Conservation (phyloP, 129 eudicot genomes). For the Mikania micrantha region DNA sequence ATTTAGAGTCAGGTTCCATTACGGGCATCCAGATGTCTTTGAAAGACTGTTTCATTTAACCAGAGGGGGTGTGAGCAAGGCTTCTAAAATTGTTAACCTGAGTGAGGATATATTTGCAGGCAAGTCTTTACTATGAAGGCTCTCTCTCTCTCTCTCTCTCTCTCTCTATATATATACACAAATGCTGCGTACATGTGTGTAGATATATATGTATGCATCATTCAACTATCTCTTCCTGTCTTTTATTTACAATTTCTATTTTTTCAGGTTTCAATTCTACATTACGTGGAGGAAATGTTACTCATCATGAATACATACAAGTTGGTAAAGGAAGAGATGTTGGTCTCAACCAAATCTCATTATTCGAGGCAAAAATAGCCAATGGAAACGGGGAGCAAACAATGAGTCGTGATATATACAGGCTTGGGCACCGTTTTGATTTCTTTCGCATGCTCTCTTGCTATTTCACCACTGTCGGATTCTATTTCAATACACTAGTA, state of each 20-base stretch:
- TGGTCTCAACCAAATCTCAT: conserved; percentile 90
- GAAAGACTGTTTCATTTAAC: conserved; percentile 92
- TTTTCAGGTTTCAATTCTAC: conserved; percentile 86
- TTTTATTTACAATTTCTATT: conserved; percentile 12
- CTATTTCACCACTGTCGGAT: conserved; percentile 85
- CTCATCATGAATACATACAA: conserved; percentile 98
- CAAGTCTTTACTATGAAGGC: conserved; percentile 18
- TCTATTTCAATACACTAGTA: conserved; percentile 86
- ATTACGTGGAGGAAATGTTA: conserved; percentile 86
- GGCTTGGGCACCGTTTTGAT: conserved; percentile 97
- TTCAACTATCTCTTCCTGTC: neutral
- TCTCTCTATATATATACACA: neutral
- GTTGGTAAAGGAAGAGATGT: conserved; percentile 98
- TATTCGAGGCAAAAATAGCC: conserved; percentile 94
- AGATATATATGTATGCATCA: conserved; percentile 27
- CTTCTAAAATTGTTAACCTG: conserved; percentile 81
- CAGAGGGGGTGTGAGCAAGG: conserved; percentile 96
- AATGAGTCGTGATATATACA: conserved; percentile 89
- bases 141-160: neutral
- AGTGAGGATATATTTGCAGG: conserved; percentile 99
- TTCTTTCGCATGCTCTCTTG: conserved; percentile 94
- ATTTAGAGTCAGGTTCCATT: conserved; percentile 93
- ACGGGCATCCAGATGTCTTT: conserved; percentile 97
- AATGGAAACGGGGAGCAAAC: conserved; percentile 97
- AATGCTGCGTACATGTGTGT: too few species aligned